Percentiles rank a stretch among this genome's conserved stretches.
Conservation (phyloP, 2,329 filamentous ascomycete species). For the Tolypocladium capitatum region DNA sequence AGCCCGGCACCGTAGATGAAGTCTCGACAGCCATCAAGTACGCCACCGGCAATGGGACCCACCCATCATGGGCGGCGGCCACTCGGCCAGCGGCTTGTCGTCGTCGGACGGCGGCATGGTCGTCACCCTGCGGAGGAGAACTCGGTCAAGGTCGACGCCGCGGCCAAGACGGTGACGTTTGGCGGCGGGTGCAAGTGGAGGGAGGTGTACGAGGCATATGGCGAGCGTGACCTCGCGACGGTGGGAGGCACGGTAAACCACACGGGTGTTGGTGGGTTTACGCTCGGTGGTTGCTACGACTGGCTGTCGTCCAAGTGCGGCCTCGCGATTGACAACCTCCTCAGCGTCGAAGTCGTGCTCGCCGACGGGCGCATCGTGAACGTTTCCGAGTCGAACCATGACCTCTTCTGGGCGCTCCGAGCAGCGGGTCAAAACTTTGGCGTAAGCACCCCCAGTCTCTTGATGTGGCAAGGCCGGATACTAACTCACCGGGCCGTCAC, state of each 20-base stretch:
- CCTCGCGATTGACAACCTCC: slow-evolving; percentile 28
- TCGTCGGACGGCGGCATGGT: slow-evolving; percentile 38
- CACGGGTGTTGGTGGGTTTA: slow-evolving; percentile 47
- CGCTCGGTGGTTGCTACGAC: slow-evolving; percentile 45
- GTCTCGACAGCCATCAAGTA: slow-evolving; percentile 29
- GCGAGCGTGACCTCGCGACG: slow-evolving; percentile 38
- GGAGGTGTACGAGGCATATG: slow-evolving; percentile 39
- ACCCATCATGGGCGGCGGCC: slow-evolving; percentile 40
- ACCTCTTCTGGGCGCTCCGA: slow-evolving; percentile 27
- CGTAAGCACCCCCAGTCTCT: slow-evolving; percentile 7
- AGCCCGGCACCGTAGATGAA: slow-evolving; percentile 26
- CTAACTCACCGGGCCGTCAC: slow-evolving; percentile 13
- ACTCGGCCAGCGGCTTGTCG: slow-evolving; percentile 38
- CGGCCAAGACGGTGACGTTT: slow-evolving; percentile 29
- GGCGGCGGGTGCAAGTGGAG: slow-evolving; percentile 40
- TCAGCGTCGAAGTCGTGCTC: slow-evolving; percentile 25
- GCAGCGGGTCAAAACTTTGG: slow-evolving; percentile 30
- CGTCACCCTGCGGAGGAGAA: slow-evolving; percentile 37
- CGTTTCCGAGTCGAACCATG: slow-evolving; percentile 25
- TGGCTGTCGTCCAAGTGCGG: slow-evolving; percentile 41
- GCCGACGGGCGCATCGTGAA: slow-evolving; percentile 22
- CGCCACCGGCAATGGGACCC: slow-evolving; percentile 27
- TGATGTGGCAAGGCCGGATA: not conserved
- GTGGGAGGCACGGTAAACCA: slow-evolving; percentile 50
- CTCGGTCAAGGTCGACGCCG: slow-evolving; percentile 31